Evolutionary conservation across 257 asterid species (phyloP).

Genomic region (Ehretia macrophylla): DNA sequence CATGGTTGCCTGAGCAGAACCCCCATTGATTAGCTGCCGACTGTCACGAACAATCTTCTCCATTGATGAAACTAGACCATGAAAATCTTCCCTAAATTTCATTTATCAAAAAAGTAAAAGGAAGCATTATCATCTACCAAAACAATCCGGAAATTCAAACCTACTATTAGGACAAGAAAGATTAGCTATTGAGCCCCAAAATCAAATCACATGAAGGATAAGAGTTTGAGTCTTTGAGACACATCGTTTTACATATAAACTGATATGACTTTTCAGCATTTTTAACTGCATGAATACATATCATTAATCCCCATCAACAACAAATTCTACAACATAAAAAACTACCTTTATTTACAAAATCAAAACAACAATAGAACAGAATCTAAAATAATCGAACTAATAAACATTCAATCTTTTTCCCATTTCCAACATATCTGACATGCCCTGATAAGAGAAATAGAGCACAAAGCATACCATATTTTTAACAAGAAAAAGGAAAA

Average conservation of each 20-base stretch:
- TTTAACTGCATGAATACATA: background rate
- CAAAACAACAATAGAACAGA: background rate
- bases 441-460: background rate
- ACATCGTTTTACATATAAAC: too few relatives aligned
- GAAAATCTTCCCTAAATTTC: slow-evolving; percentile 54
- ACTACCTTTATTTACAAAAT: background rate
- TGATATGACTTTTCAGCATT: background rate
- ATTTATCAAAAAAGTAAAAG: background rate
- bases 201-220: background rate
- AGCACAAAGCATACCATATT: background rate
- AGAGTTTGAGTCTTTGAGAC: background rate
- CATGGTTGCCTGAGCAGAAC: slow-evolving; percentile 34
- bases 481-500: background rate
- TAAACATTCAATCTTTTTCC: too few relatives aligned
- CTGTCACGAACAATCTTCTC: slow-evolving; percentile 68
- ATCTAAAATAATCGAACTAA: background rate
- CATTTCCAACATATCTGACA: background rate
- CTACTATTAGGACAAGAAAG: background rate
- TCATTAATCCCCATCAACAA: background rate
- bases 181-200: background rate
- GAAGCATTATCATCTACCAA: background rate
- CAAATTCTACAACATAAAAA: background rate
- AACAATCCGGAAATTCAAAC: background rate
- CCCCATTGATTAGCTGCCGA: slow-evolving; percentile 43
- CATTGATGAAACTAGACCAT: slow-evolving; percentile 38